A percentile compares a stretch with the other conserved stretches of the same genome.
phyloP scores from a whole-genome alignment of 2,329 filamentous ascomycete genomes.

The Epichloe glyceriae region DNA sequence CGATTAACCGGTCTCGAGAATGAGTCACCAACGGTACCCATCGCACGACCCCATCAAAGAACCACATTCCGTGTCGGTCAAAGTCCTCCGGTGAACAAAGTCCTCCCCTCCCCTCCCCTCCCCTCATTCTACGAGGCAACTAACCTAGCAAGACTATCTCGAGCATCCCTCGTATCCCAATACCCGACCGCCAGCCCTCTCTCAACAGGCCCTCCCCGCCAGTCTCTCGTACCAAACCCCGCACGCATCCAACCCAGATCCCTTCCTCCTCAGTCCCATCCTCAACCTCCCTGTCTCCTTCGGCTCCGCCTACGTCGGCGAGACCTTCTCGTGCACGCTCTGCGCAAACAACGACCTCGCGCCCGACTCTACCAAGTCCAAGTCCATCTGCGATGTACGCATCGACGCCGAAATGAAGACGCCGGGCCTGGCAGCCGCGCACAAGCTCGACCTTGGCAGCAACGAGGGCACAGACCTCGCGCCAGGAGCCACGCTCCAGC shows the following conservation, averaged over 20 bases:
- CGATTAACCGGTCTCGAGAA: constrained; percentile 12
- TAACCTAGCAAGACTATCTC: constrained; percentile 51
- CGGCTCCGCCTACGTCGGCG: constrained; percentile 88
- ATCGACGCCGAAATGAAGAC: constrained; percentile 95
- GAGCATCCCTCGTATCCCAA: constrained; percentile 63
- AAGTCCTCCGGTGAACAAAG: constrained; percentile 49
- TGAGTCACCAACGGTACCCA: constrained; percentile 47
- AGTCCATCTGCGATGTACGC: constrained; percentile 58
- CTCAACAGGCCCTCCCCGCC: constrained; percentile 42
- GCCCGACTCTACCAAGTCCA: constrained; percentile 21
- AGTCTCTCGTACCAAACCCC: constrained; percentile 55
- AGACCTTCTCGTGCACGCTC: constrained; percentile 86
- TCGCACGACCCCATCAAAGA: constrained; percentile 52
- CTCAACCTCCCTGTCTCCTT: constrained; percentile 84
- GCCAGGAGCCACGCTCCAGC: constrained; percentile 60
- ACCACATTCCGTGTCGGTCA: constrained; percentile 66
- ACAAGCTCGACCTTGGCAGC: constrained; percentile 46
- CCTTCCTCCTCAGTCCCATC: constrained; percentile 47
- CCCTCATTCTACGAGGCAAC: neutral
- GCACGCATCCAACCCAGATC: constrained; percentile 34
- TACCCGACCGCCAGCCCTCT: constrained; percentile 42
- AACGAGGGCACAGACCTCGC: constrained; percentile 32
- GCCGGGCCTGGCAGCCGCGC: constrained; percentile 45
- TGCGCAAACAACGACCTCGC: constrained; percentile 79
- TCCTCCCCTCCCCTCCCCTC: too few relatives aligned